Conservation (phyloP, 2,329 filamentous ascomycete species). For the Xylaria polymorpha region DNA sequence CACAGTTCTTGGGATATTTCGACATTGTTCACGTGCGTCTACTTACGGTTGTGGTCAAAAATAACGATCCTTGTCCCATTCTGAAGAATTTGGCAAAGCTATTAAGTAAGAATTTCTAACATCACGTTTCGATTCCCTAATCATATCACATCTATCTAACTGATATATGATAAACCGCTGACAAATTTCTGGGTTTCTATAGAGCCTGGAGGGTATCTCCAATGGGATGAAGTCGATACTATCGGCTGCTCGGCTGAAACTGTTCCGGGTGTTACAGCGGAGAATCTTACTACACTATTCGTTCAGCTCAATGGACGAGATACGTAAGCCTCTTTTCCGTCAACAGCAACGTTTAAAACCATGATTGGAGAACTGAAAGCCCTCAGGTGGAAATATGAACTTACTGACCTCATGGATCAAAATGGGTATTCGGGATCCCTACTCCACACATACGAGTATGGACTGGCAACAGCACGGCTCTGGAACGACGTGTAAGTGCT, state of each 20-base stretch:
- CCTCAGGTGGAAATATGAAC: constrained; percentile 29
- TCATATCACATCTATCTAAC: no score
- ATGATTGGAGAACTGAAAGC: no score
- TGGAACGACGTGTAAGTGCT: constrained; percentile 35
- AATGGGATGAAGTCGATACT: constrained; percentile 37
- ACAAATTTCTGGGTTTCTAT: neutral
- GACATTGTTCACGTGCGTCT: constrained; percentile 38
- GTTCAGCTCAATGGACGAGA: constrained; percentile 19
- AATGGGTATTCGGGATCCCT: constrained; percentile 17
- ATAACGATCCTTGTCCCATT: constrained; percentile 33
- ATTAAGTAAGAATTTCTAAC: constrained; percentile 28
- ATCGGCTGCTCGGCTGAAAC: constrained; percentile 26
- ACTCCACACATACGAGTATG: constrained; percentile 33
- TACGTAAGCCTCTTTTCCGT: constrained; percentile 4
- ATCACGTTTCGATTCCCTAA: no score
- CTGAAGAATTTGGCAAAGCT: constrained; percentile 30
- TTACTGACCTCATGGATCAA: constrained; percentile 24
- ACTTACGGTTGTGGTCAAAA: constrained; percentile 31
- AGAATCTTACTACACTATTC: constrained; percentile 14
- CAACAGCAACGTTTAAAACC: no score
- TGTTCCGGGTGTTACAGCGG: constrained; percentile 22
- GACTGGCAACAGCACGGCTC: constrained; percentile 25
- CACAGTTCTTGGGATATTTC: constrained; percentile 31
- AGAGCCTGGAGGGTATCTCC: constrained; percentile 37
- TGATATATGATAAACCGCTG: neutral